Conservation (phyloP, 2,329 filamentous ascomycete species). For the Ophiostoma himal-ulmi region DNA sequence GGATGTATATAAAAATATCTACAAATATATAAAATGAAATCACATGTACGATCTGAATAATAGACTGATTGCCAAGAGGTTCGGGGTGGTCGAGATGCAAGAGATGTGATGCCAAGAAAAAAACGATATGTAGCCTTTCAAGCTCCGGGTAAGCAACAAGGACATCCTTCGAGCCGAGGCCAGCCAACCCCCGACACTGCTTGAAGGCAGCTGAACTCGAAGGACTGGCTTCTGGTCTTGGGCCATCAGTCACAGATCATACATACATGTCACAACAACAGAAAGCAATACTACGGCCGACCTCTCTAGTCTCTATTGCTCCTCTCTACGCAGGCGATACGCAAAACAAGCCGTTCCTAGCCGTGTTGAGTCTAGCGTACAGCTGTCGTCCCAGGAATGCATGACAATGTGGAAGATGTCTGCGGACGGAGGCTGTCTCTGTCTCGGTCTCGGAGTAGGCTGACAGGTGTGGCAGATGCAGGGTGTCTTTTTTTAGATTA, state of each 20-base stretch:
- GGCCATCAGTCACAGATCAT: no score
- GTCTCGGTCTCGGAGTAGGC: background rate
- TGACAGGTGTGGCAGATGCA: background rate
- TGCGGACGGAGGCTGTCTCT: background rate
- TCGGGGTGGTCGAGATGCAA: background rate
- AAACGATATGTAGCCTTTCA: background rate
- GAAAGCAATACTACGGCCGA: no score
- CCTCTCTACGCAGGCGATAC: background rate
- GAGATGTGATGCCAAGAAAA: constrained; percentile 9
- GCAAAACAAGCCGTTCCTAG: constrained; percentile 3
- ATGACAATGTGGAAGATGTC: constrained; percentile 4
- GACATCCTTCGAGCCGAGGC: background rate
- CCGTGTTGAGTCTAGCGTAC: background rate
- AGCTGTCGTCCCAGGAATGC: constrained; percentile 1
- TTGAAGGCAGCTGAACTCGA: background rate
- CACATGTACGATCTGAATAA: background rate
- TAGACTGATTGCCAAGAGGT: constrained; percentile 3
- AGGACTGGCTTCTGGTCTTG: background rate
- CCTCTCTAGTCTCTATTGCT: background rate
- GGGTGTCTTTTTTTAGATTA: background rate
- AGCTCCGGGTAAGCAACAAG: background rate
- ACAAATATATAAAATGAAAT: background rate
- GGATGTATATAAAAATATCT: background rate
- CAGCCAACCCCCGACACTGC: background rate
- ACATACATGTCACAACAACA: background rate